Evolutionary conservation across 2,329 filamentous ascomycete genomes (phyloP), one percentile per base, ranked within the genome.

Genomic region (Chrysoporthe puriensis): DNA sequence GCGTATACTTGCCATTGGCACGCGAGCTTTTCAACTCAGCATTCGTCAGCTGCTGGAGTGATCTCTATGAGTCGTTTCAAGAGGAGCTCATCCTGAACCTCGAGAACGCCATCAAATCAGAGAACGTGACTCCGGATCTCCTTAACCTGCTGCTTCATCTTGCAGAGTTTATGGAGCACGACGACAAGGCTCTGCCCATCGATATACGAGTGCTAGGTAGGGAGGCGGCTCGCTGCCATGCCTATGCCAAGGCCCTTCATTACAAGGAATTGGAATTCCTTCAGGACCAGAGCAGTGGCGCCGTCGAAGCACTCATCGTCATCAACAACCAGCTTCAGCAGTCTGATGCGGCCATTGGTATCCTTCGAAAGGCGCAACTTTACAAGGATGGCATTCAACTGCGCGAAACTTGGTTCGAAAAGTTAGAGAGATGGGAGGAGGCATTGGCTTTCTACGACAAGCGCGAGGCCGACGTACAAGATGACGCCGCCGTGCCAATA

Each of bases 261-360:
- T 99, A 99, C 82, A 99, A 99, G 77, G 96, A 99, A 78, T 85
- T 99, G 0, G 96, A 99, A 76, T 99, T 99, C 77, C 88, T 98
- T 68, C 95, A 97, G 73, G 96, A 99, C 77, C 96, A 98, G 77
- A 98, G 95, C 77, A 93, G 94, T 21, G 93, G 92, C 67, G 94
- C 95, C 2, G 96, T 99, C 1, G 96, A 99, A 79, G 96, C 96
- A 8, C 84, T 99, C 69, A 99, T 99, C 74, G 96, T 95, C 71
- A 99, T 99, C 83, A 99, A 99, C 81, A 99, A 99, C 76, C 95
- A 99, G 77, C 86, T 99, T 7, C 96, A 99, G 77, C 96, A 99
- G 78, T 97, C 96, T 8, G 96, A 99, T 79, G 96, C 96, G 43
- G 96, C 96, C 54, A 98, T 99, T 73, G 96, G 96, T 79, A 99